Percentiles rank a stretch among this genome's conserved stretches.
Conservation (phyloP, 2,329 filamentous ascomycete genomes). For the Apiospora malaysiana region DNA sequence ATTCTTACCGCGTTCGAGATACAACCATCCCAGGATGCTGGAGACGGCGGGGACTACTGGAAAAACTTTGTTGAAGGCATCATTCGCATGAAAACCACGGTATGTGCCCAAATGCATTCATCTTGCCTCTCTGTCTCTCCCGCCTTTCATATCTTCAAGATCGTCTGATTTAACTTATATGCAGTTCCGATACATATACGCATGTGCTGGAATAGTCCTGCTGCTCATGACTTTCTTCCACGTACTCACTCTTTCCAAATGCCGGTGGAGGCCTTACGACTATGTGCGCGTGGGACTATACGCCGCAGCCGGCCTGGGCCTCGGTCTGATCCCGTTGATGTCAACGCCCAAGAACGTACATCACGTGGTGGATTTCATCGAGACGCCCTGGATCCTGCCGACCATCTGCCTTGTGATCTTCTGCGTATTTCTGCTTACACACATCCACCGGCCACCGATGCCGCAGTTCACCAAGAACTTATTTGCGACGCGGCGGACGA, state of each 20-base stretch:
- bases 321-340: constrained; percentile 32
- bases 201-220: constrained; percentile 31
- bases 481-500: too few species aligned
- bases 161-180: neutral
- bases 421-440: constrained; percentile 32
- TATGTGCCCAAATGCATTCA: neutral
- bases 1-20: too few species aligned
- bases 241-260: constrained; percentile 27
- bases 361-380: constrained; percentile 24
- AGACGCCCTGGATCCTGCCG: constrained; percentile 35
- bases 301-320: constrained; percentile 27
- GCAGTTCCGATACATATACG: constrained; percentile 23
- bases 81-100: too few species aligned
- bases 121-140: neutral
- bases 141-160: neutral
- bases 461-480: too few species aligned
- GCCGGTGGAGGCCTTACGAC: constrained; percentile 34
- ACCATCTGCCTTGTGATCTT: constrained; percentile 35
- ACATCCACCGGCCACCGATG: constrained; percentile 19
- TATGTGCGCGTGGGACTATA: constrained; percentile 31
- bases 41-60: too few species aligned
- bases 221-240: constrained; percentile 34
- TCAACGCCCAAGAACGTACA: constrained; percentile 24
- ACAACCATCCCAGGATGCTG: too few species aligned
- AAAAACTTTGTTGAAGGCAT: too few species aligned